phyloP scores from a whole-genome alignment of 805 yeast species.

The Lachancea fermentati region DNA sequence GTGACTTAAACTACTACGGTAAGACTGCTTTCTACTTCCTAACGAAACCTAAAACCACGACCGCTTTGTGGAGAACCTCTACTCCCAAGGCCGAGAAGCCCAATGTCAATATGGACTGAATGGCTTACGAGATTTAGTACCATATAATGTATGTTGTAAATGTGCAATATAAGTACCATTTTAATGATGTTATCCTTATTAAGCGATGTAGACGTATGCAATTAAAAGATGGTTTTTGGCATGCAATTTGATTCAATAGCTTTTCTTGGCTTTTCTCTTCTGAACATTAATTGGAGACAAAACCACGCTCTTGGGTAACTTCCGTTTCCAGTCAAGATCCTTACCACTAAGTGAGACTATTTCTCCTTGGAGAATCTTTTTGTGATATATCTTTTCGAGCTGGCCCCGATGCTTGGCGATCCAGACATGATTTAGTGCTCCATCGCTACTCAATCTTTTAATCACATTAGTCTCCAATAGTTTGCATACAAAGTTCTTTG shows the following conservation, averaged over 20 bases:
- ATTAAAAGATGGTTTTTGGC: too few species aligned
- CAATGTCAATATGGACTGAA: neutral
- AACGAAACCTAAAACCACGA: neutral
- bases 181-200: too few species aligned
- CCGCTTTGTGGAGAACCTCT: neutral
- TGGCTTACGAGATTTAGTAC: too few species aligned
- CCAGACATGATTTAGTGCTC: constrained; percentile 46
- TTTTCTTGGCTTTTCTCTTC: constrained; percentile 1
- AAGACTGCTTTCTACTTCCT: neutral
- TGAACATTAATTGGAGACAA: neutral
- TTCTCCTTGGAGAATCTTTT: constrained; percentile 22
- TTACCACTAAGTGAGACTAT: neutral
- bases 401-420: constrained; percentile 35
- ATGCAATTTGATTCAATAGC: too few species aligned
- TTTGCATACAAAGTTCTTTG: constrained; percentile 41
- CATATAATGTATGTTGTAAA: too few species aligned
- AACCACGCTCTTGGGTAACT: constrained; percentile 20
- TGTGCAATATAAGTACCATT: too few species aligned
- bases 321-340: constrained; percentile 21
- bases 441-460: constrained; percentile 34
- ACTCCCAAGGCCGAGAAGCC: neutral
- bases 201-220: too few species aligned
- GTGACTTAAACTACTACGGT: neutral
- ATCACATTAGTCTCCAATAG: constrained; percentile 37
- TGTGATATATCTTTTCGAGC: constrained; percentile 34